Evolutionary conservation across 1,139 yeast genomes (phyloP).

Genomic region (Schizosaccharomyces versatilis): DNA sequence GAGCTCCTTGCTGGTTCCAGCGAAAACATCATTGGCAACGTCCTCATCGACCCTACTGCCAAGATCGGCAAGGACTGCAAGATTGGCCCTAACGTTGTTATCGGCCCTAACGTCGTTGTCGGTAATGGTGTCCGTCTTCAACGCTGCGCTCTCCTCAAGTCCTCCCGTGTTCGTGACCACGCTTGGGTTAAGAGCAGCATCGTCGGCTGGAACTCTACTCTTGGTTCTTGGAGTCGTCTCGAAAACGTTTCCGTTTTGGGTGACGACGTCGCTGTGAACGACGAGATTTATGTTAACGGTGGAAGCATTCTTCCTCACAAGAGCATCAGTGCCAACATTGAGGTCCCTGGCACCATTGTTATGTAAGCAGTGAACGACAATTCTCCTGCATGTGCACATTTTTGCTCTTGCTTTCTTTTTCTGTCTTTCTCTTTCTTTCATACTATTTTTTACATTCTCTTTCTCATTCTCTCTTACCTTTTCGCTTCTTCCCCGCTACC

Average conservation of each 20-base stretch:
- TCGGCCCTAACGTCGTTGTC: constrained; percentile 87
- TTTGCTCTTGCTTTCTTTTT: neutral
- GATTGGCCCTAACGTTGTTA: constrained; percentile 94
- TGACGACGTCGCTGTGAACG: constrained; percentile 95
- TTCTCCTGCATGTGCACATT: neutral
- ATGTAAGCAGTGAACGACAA: constrained; percentile 30
- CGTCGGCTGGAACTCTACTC: constrained; percentile 97
- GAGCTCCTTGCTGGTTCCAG: constrained; percentile 29
- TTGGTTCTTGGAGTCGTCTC: constrained; percentile 97
- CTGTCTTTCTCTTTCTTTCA: neutral
- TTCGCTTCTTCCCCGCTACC: neutral
- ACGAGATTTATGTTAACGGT: constrained; percentile 81
- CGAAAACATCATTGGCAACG: constrained; percentile 38
- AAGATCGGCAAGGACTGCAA: constrained; percentile 79
- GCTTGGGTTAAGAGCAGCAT: constrained; percentile 95
- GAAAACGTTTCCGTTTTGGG: constrained; percentile 96
- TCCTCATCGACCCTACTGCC: constrained; percentile 84
- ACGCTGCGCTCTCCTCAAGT: constrained; percentile 77
- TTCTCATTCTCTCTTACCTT: neutral
- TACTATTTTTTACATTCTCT: neutral
- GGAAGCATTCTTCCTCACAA: constrained; percentile 98
- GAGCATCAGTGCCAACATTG: constrained; percentile 86
- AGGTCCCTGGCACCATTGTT: constrained; percentile 76
- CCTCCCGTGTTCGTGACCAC: constrained; percentile 86
- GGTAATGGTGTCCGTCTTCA: constrained; percentile 98